Conservation (phyloP, 169 alveolate genomes). For the Ichthyophthirius multifiliis region DNA sequence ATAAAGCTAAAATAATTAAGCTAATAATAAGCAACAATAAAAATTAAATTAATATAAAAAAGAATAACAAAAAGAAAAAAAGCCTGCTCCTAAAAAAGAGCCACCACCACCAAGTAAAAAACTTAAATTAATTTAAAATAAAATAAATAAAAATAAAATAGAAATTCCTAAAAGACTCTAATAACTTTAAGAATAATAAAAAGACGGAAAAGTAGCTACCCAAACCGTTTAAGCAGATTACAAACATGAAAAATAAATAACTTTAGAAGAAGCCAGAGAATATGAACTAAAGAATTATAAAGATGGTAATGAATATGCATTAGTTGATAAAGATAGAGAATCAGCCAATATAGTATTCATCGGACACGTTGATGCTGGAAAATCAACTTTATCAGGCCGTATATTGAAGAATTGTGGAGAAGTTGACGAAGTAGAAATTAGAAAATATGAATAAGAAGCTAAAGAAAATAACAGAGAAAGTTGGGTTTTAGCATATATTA, state of each 20-base stretch:
- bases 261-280: background rate
- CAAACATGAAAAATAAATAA: background rate
- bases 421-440: slow-evolving; percentile 96
- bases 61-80: background rate
- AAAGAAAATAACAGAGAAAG: slow-evolving; percentile 97
- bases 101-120: background rate
- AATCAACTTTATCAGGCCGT: slow-evolving; percentile 98
- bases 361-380: slow-evolving; percentile 99
- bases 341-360: slow-evolving; percentile 94
- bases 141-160: background rate
- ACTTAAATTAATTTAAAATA: background rate
- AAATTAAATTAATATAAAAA: background rate
- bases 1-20: background rate
- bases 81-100: background rate
- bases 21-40: background rate
- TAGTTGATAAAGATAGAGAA: slow-evolving; percentile 38
- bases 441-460: slow-evolving; percentile 98
- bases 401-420: slow-evolving; percentile 89
- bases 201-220: background rate
- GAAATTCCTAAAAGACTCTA: background rate
- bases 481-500: slow-evolving; percentile 99
- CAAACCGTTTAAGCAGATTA: background rate
- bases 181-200: background rate
- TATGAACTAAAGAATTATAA: background rate
- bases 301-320: background rate